These are phyloP conservation scores for Lumnitzera racemosa DNA, from an alignment of 345 rosid genomes.

Conservation along the genomic window DNA sequence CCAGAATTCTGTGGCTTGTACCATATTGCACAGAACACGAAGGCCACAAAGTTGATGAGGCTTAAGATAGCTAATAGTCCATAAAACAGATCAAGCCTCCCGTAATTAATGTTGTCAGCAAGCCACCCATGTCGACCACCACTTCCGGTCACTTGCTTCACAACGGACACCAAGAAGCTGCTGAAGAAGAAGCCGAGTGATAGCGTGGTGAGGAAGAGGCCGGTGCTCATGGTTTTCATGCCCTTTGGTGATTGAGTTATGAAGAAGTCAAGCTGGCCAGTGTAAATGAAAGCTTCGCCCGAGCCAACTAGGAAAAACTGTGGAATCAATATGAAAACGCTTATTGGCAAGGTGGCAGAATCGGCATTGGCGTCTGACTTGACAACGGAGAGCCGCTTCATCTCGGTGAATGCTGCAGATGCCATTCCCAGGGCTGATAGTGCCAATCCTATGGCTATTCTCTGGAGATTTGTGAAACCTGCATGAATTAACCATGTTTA, in stretches of 20 bases:
- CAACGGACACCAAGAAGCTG: constrained; percentile 46
- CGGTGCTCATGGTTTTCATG: constrained; percentile 72
- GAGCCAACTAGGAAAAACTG: constrained; percentile 54
- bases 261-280: constrained; percentile 68
- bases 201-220: constrained; percentile 59
- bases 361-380: constrained; percentile 6
- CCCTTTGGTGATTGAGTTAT: constrained; percentile 59
- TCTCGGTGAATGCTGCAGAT: constrained; percentile 39
- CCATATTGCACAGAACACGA: constrained; percentile 35
- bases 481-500: neutral
- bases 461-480: constrained; percentile 54
- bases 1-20: constrained; percentile 25
- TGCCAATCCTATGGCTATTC: constrained; percentile 40
- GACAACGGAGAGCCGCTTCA: constrained; percentile 34
- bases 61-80: constrained; percentile 43
- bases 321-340: constrained; percentile 48
- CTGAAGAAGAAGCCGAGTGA: constrained; percentile 58
- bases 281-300: constrained; percentile 60
- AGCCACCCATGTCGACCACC: constrained; percentile 43
- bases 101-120: constrained; percentile 41
- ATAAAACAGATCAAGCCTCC: constrained; percentile 58
- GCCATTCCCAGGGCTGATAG: constrained; percentile 49
- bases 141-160: constrained; percentile 30
- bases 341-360: constrained; percentile 29
- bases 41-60: constrained; percentile 35